Base-by-base conservation (phyloP, 2,329 filamentous ascomycete genomes). In the Dryadomyces quercus-mongolicae region DNA sequence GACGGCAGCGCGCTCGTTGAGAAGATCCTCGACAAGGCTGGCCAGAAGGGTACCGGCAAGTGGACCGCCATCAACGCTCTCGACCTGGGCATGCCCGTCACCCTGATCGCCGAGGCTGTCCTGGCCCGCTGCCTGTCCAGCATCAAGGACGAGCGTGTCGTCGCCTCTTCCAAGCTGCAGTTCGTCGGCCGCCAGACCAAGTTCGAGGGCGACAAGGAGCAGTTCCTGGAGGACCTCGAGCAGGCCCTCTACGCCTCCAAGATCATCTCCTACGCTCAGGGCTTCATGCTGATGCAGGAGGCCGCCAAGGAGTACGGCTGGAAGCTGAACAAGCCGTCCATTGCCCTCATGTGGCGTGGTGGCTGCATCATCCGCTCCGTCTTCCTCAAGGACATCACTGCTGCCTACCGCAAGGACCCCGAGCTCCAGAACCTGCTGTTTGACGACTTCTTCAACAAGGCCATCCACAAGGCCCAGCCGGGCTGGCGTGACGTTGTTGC, bases 261-360 rank as follows among this genome's bases (percentile, higher is more conserved):
- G 87, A 98, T 98, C 70, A 96, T 98, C 74, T 98, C 93, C 20
- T 98, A 98, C 71, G 90, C 93, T 62, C 93, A 98, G 77, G 93
- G 93, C 70, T 98, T 98, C 83, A 97, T 97, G 92, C 82, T 98
- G 68, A 97, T 98, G 82, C 92, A 97, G 78, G 86, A 95, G 76
- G 92, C 93, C 64, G 93, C 92, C 73, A 90, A 86, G 74, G 88
- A 97, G 73, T 98, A 94, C 78, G 74, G 75, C 64, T 98, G 93
- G 93, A 96, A 96, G 82, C 86, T 98, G 64, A 96, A 98, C 86
- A 97, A 97, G 86, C 93, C 93, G 62, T 95, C 94, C 65, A 98
- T 98, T 68, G 93, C 93, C 65, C 86, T 98, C 69, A 98, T 98
- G 93, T 98, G 93, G 93, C 89, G 93, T 71, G 93, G 93, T 77